These are phyloP conservation scores for Lyophyllum semitale DNA, from an alignment of 768 basidiomycete species.

Conservation along the genomic window DNA sequence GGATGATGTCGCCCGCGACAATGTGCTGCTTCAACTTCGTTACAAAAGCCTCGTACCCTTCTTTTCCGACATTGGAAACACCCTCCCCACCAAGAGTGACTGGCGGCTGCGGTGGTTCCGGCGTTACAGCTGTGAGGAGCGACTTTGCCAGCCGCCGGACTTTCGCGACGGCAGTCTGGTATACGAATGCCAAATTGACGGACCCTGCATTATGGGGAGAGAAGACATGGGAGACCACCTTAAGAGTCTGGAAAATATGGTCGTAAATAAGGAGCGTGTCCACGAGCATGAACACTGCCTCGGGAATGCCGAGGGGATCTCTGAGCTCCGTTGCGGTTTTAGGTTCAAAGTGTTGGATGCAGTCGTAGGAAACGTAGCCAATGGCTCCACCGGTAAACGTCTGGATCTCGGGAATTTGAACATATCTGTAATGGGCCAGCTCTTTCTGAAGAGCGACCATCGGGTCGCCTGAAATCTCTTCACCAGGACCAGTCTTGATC, in stretches of 20 bases:
- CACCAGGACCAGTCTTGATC: conserved; percentile 82
- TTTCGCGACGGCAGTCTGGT: conserved; percentile 84
- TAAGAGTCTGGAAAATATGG: conserved; percentile 93
- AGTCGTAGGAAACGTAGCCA: conserved; percentile 96
- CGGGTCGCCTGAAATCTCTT: conserved; percentile 87
- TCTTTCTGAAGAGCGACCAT: conserved; percentile 83
- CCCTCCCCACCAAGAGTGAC: conserved; percentile 66
- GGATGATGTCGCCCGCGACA: conserved; percentile 95
- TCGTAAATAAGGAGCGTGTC: conserved; percentile 97
- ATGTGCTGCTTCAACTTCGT: conserved; percentile 93
- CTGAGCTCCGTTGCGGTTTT: conserved; percentile 75
- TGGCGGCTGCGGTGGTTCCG: conserved; percentile 69
- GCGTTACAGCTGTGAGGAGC: conserved; percentile 51
- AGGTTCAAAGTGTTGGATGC: conserved; percentile 95
- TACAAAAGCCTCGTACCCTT: conserved; percentile 89
- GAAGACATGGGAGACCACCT: conserved; percentile 96
- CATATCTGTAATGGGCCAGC: conserved; percentile 82
- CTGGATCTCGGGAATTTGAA: conserved; percentile 88
- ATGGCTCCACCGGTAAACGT: conserved; percentile 98
- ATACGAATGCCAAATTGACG: conserved; percentile 78
- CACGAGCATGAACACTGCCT: conserved; percentile 95
- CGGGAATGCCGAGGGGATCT: conserved; percentile 89
- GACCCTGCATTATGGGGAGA: conserved; percentile 69
- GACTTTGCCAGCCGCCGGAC: conserved; percentile 78
- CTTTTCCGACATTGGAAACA: conserved; percentile 90